A percentile compares a stretch with the other conserved stretches of the same genome.
phyloP scores from a whole-genome alignment of 2,329 filamentous ascomycete genomes.

The Fusarium incarnatum region DNA sequence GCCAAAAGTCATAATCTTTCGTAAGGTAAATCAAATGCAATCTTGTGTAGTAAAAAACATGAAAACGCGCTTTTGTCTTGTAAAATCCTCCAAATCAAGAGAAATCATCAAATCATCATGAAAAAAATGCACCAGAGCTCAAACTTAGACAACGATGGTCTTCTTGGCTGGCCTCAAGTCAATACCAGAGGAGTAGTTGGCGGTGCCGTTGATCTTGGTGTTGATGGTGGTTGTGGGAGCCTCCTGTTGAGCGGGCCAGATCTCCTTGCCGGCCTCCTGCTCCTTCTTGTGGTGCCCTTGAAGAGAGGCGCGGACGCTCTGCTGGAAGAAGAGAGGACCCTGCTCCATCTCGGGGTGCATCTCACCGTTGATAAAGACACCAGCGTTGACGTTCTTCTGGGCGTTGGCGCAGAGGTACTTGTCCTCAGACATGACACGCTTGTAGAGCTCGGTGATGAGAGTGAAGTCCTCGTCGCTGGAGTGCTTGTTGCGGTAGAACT shows the following conservation, averaged over 20 bases:
- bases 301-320: conserved; percentile 60
- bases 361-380: conserved; percentile 72
- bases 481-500: conserved; percentile 71
- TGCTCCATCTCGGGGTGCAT: conserved; percentile 71
- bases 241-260: conserved; percentile 63
- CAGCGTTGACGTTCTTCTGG: conserved; percentile 70
- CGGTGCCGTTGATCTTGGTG: conserved; percentile 43
- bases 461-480: conserved; percentile 69
- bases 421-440: conserved; percentile 73
- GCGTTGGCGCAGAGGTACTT: conserved; percentile 70
- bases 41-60: conserved; percentile 28
- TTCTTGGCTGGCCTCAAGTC: conserved; percentile 49
- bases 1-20: conserved; percentile 24
- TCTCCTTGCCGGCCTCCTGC: conserved; percentile 57
- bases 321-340: conserved; percentile 68
- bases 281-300: conserved; percentile 61
- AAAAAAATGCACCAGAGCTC: background rate
- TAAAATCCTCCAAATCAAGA: conserved; percentile 18
- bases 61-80: conserved; percentile 35
- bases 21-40: conserved; percentile 36
- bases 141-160: conserved; percentile 37
- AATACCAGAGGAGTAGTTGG: conserved; percentile 51
- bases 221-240: conserved; percentile 46
- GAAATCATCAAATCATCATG: conserved; percentile 2
- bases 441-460: conserved; percentile 69